These are phyloP conservation scores for Cardiospermum halicacabum DNA, from an alignment of 345 rosid genomes.

Conservation along the genomic window DNA sequence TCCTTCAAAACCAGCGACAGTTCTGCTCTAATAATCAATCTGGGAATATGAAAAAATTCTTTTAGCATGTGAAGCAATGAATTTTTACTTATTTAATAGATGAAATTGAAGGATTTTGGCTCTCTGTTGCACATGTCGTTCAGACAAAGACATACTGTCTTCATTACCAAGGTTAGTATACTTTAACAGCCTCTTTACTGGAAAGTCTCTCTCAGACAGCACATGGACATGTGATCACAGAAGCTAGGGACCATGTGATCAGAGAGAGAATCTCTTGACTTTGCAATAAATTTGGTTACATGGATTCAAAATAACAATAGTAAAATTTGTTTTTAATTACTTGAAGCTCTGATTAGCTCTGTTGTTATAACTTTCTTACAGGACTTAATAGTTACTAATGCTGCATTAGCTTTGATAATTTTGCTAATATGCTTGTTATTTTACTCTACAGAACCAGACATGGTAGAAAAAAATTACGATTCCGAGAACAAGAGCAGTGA, in stretches of 20 bases:
- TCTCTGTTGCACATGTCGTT: slow-evolving; percentile 25
- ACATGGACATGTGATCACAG: slow-evolving; percentile 54
- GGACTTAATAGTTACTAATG: background rate
- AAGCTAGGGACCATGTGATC: slow-evolving; percentile 70
- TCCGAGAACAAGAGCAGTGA: background rate
- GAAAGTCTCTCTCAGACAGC: slow-evolving; percentile 62
- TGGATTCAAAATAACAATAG: slow-evolving; percentile 20
- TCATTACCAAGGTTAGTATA: slow-evolving; percentile 20
- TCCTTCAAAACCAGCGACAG: background rate
- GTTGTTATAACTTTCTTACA: slow-evolving; percentile 10
- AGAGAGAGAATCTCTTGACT: slow-evolving; percentile 30
- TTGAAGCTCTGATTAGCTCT: background rate
- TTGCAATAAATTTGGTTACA: slow-evolving; percentile 28
- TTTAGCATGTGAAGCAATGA: slow-evolving; percentile 13
- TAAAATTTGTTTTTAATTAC: background rate
- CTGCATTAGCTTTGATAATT: slow-evolving; percentile 9
- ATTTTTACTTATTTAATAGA: slow-evolving; percentile 1
- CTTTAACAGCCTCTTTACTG: slow-evolving; percentile 18
- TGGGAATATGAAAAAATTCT: slow-evolving; percentile 6
- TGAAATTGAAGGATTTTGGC: slow-evolving; percentile 14
- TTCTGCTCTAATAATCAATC: slow-evolving; percentile 10
- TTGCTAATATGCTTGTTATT: slow-evolving; percentile 12
- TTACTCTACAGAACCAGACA: slow-evolving; percentile 20
- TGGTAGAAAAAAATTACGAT: slow-evolving; percentile 10
- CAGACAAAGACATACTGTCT: slow-evolving; percentile 25